A percentile compares a stretch with the other conserved stretches of the same genome.
Evolutionary conservation across 306 rosid genomes (phyloP).

Genomic region (Purshia tridentata): DNA sequence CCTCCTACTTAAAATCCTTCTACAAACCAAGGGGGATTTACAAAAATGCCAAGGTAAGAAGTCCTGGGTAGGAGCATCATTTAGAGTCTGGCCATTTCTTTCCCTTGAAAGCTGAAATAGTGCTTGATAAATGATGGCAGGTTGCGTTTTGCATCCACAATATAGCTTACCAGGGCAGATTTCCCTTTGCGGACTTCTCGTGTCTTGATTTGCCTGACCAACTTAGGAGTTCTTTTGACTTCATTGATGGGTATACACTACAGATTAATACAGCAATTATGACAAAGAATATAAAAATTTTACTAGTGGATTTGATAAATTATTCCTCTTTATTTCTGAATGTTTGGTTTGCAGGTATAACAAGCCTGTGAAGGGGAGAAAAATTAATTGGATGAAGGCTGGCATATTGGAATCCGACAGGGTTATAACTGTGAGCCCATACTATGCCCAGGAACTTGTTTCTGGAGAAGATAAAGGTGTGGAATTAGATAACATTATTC

Average conservation of each 20-base stretch:
- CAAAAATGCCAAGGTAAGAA: conserved; percentile 41
- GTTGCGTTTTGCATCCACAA: conserved; percentile 55
- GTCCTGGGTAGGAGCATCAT: neutral
- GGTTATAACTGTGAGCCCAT: conserved; percentile 47
- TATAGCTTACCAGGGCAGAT: conserved; percentile 58
- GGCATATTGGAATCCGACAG: conserved; percentile 41
- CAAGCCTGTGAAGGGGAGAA: conserved; percentile 48
- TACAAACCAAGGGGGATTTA: conserved; percentile 44
- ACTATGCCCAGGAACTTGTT: conserved; percentile 46
- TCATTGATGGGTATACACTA: conserved; percentile 39
- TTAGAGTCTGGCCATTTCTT: neutral
- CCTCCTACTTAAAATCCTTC: conserved; percentile 43
- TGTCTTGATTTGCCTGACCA: conserved; percentile 37
- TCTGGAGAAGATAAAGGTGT: conserved; percentile 46
- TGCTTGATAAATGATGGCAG: conserved; percentile 22
- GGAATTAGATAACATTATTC: conserved; percentile 38
- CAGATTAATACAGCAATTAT: neutral
- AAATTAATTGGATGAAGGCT: conserved; percentile 56
- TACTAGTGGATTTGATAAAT: neutral
- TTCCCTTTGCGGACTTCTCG: conserved; percentile 35
- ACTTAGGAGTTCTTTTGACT: conserved; percentile 48
- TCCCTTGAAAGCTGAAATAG: conserved; percentile 14
- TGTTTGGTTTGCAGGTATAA: conserved; percentile 31
- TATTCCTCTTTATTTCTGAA: neutral
- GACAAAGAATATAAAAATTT: neutral